Base-by-base conservation (phyloP, 169 alveolate genomes). In the Gregarina niphandrodes region DNA sequence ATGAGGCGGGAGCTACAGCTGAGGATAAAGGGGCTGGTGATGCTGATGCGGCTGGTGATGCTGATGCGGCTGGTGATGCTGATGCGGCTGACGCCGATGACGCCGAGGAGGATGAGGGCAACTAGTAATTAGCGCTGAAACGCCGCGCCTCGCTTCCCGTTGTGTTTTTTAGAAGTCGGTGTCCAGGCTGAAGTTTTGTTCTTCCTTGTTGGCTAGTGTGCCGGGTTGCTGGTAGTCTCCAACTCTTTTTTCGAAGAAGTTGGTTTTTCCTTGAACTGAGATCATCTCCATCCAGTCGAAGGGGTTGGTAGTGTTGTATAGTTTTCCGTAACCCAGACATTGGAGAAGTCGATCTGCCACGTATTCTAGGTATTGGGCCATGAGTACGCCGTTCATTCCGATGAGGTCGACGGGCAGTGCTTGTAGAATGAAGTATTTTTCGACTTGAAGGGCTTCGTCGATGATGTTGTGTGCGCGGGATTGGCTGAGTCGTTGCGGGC, bases 231-330 rank as follows among this genome's bases (percentile, higher is more conserved):
- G 91, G 61, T 91, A 91, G 42, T 91, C 98, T 9, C 96, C 95
- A 12, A 87, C 97, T 38, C 96, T 64, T 63, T 83, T 85, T 66
- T 91, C 98, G 56, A 91, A 91, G 82, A 91, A 91, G 69, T 91
- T 91, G 41, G 98, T 91, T 58, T 91, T 91, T 35, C 98, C 96
- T 66, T 72, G 53, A 23, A 91, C 70, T 3, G 96, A 87, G 39
- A 91, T 91, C 74, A 91, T 72, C 45, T 91, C 96, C 97, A 86
- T 86, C 96, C 97, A 91, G 53, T 83, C 95, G 56, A 87, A 91
- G 6, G 98, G 98, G 48, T 87, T 91, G 35, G 69, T 51, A 9
- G 73, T 68, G 57, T 75, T 65, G 73, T 74, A 91, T 43, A 81
- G 42, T 57, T 87, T 87, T 21, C 77, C 72, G 15, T 65, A 79